Base-by-base conservation (phyloP, 2,329 filamentous ascomycete species). In the Venturia oleaginea region DNA sequence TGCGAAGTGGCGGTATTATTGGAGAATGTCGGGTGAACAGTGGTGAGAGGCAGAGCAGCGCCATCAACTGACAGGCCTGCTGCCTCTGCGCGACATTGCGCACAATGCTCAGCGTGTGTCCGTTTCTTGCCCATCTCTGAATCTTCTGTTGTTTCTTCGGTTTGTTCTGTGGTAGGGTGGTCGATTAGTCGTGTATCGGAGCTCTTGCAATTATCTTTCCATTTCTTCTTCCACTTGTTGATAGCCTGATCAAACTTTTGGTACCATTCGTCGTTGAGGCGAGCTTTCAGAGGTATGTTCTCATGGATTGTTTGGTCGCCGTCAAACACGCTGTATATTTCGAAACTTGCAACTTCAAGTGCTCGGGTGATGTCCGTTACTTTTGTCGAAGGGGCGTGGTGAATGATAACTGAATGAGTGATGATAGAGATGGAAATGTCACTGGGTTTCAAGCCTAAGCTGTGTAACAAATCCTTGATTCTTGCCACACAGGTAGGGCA, bases 401-500 rank as follows among this genome's bases (percentile, higher is more conserved):
- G 78, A 67, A 88, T 78, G 38, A 84, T 86, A 68, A 90, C 84
- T 66, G 85, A 85, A 60, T 88, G 89, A 46, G 86, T 87, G 70
- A 91, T 82, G 66, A 91, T 83, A 68, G 89, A 90, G 66, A 87
- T 83, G 67, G 86, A 87, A 37, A 90, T 82, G 76, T 83, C 85
- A 64, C 72, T 68, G 71, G 78, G 77, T 78, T 77, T 71, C 72
- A 82, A 76, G 71, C 79, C 65, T 72, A 83, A 73, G 7, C 70
- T 68, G 42, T 69, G 78, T 65, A 91, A 76, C 66, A 82, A 80
- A 63, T 81, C 77, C 70, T 85, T 80, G 71, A 92, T 90, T 68
- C 82, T 80, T 42, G 83, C 82, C 61, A 90, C 84, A 73, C 89
- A 92, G 66, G 87, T 89, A 17, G 88, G 86, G 76, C 89, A 91